phyloP scores from a whole-genome alignment of 805 yeast species.

The Starmerella gropengiesseri region DNA sequence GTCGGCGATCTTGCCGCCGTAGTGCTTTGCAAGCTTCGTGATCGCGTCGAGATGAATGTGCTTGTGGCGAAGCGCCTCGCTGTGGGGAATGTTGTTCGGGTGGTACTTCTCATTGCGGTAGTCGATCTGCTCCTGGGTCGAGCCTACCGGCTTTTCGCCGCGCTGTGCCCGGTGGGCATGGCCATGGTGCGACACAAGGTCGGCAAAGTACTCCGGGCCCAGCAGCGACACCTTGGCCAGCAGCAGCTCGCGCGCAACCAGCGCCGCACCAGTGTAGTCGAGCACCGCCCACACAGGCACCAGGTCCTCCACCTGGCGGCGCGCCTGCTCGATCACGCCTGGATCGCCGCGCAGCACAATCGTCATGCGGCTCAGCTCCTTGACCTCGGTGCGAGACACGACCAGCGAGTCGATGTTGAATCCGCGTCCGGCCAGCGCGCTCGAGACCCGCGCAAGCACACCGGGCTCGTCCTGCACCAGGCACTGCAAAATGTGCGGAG shows the following conservation, averaged over 20 bases:
- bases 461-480: conserved; percentile 98
- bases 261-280: conserved; percentile 83
- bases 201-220: conserved; percentile 98
- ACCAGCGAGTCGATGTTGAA: conserved; percentile 96
- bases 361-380: conserved; percentile 93
- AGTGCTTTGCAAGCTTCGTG: conserved; percentile 65
- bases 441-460: conserved; percentile 84
- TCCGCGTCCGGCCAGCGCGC: conserved; percentile 95
- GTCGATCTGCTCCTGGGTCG: conserved; percentile 31
- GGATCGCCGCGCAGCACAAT: conserved; percentile 89
- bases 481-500: conserved; percentile 89
- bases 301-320: conserved; percentile 94
- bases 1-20: conserved; percentile 89
- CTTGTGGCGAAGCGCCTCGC: conserved; percentile 90
- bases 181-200: conserved; percentile 74
- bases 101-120: conserved; percentile 40
- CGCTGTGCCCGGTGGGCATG: conserved; percentile 32
- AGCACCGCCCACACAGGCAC: conserved; percentile 97
- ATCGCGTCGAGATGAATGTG: conserved; percentile 80
- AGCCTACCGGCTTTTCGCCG: conserved; percentile 28
- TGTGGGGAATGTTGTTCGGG: conserved; percentile 79
- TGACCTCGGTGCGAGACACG: conserved; percentile 92
- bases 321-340: conserved; percentile 93
- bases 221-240: conserved; percentile 84
- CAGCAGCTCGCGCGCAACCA: conserved; percentile 81